Base-by-base conservation (phyloP, 768 basidiomycete genomes). In the Coprinopsis strossmayeri region DNA sequence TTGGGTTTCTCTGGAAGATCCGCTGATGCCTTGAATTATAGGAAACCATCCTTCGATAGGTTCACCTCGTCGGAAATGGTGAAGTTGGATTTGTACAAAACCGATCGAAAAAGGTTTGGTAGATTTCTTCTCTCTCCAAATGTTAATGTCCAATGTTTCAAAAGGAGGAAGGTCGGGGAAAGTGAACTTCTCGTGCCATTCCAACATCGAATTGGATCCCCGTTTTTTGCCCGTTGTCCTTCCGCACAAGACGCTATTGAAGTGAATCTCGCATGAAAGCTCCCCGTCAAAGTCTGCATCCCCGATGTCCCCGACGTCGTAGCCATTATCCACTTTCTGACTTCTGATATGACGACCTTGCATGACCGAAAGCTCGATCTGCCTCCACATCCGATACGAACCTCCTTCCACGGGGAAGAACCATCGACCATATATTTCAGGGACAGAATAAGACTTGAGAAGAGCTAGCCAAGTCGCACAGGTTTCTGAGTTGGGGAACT, bases 351-450 rank as follows among this genome's bases (percentile, higher is more conserved):
- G 82, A 34, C 88, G 79, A 11, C 81, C 89, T 64, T 88, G 84
- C 32, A 84, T 70, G 47, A 90, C 71, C 25, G 78, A 76, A 21
- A 92, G 68, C 53, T 87, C 80, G 20, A 92, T 73, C 61, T 87
- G 85, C 44, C 91, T 76, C 86, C 87, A 92, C 78, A 92, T 86
- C 47, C 91, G 82, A 64, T 88, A 91, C 10, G 86, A 77, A 5
- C 89, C 89, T 35, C 84, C 86, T 51, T 82, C 82, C 44, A 64
- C 58, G 18, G 78, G 71, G 32, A 70, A 69, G 54, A 73, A 69
- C 60, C 73, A 67, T 54, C 72, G 70, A 27, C 84, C 88, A 59
- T 90, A 88, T 47, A 85, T 78, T 63, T 91, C 90, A 1, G 88
- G 84, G 44, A 76, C 74, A 11, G 91, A 83, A 63, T 87, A 91